Evolutionary conservation across 208 protist species (phyloP), one percentile per base, ranked within the genome.

Genomic region (Porcisia deanei): DNA sequence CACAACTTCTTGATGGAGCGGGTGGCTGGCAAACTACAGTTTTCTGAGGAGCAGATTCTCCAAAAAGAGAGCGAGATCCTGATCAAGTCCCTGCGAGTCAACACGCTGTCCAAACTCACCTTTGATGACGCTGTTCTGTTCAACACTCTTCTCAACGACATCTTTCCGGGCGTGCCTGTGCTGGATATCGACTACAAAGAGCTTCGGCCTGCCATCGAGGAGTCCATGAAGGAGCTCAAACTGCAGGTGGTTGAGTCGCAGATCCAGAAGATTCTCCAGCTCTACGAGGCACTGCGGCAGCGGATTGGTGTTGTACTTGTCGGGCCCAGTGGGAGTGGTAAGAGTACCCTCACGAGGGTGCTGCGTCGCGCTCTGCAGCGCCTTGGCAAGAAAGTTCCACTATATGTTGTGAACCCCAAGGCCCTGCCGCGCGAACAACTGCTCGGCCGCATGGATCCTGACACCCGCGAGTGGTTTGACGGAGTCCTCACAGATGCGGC

Each of bases 381-480:
- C 25, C 83, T 99, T 25, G 93, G 94, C 39, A 90, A 91, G 64
- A 76, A 70, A 34, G 85, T 99, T n/a, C 91, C 93, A 9, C 79
- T 93, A 7, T 96, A 99, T 88, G 82, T 98, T 34, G 97, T 99
- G 82, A 99, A 99, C 88, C 99, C 98, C 25, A 99, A 99, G 92
- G 97, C 98, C 18, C 93, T 99, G 73, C 95, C 95, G 39, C 85
- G 98, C 22, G 85, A 94, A 4, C 96, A 99, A 84, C 88, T 99
- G 34, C 90, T 99, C 22, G 99, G 99, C n/a, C 82, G 96, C 73
- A 99, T 99, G 95, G 98, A 99, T 83, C 87, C 94, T 68, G 98
- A 99, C 87, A 99, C 99, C 16, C 96, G 98, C 63, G 98, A 99
- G 88, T 99, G 98, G 98, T 97, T 95, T 71, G 99, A 99, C 84